Conservation (phyloP, 2,329 filamentous ascomycete genomes). For the Fusarium solani-melongenae region DNA sequence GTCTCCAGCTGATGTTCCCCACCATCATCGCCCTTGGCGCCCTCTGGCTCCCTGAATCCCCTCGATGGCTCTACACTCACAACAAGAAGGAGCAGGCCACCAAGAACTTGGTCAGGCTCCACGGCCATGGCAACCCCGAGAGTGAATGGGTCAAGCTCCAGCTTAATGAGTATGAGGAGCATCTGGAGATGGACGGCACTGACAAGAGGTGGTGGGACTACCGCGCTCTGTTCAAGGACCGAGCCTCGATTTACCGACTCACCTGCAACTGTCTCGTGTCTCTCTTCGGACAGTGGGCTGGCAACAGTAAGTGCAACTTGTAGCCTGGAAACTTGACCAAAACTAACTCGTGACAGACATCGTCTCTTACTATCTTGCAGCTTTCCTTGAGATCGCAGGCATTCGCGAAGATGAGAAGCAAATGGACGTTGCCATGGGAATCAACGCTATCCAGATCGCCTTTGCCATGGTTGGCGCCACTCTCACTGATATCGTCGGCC, state of each 20-base stretch:
- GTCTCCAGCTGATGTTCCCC: constrained; percentile 55
- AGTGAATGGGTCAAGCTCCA: constrained; percentile 50
- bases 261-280: constrained; percentile 55
- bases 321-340: neutral
- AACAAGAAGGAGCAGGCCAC: constrained; percentile 44
- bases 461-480: constrained; percentile 60
- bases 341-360: constrained; percentile 29
- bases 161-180: constrained; percentile 57
- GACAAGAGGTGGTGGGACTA: constrained; percentile 63
- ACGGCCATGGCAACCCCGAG: constrained; percentile 55
- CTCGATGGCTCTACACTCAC: constrained; percentile 55
- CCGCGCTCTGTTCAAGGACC: constrained; percentile 54
- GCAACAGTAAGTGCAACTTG: constrained; percentile 41
- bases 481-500: constrained; percentile 61
- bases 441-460: constrained; percentile 61
- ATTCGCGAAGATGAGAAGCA: constrained; percentile 52
- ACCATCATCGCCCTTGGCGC: constrained; percentile 46
- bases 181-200: constrained; percentile 56
- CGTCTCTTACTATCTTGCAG: constrained; percentile 61
- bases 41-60: constrained; percentile 50
- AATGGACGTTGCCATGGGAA: constrained; percentile 59
- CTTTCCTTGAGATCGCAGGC: constrained; percentile 64
- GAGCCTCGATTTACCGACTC: constrained; percentile 56
- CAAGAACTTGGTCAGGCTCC: constrained; percentile 51
- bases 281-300: constrained; percentile 60